A percentile compares a stretch with the other conserved stretches of the same genome.
Evolutionary conservation across 2,329 filamentous ascomycete genomes (phyloP).

Genomic region (Diaporthe ampelina): DNA sequence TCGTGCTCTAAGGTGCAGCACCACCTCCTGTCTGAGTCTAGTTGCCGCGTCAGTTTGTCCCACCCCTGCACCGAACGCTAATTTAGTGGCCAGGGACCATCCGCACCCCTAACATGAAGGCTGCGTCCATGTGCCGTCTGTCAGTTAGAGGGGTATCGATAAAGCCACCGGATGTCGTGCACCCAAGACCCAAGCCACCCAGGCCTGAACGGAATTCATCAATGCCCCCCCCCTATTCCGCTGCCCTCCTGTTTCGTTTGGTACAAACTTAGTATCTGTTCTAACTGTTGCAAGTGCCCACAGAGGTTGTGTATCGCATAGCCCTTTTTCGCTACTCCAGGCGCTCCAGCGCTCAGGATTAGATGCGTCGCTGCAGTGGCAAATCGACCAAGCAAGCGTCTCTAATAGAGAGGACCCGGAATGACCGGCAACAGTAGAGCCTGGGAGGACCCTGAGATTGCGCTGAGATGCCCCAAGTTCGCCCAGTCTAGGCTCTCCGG

Average conservation of each 20-base stretch:
- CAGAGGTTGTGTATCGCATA: neutral
- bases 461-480: neutral
- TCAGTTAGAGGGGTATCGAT: conserved; percentile 28
- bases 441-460: conserved; percentile 24
- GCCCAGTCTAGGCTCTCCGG: neutral
- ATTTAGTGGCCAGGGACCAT: conserved; percentile 8
- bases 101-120: conserved; percentile 3
- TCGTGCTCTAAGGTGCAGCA: conserved; percentile 3
- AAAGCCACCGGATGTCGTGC: neutral
- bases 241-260: conserved; percentile 1
- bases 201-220: conserved; percentile 15
- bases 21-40: conserved; percentile 22
- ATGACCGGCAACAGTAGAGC: neutral
- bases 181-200: conserved; percentile 1
- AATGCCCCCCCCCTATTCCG: conserved; percentile 25
- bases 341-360: neutral
- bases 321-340: neutral
- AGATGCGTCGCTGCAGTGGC: neutral
- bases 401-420: conserved; percentile 10
- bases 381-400: too few species aligned
- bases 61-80: conserved; percentile 11
- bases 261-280: neutral
- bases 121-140: conserved; percentile 7
- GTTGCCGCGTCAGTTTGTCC: conserved; percentile 35
- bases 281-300: neutral